Conservation (phyloP, 805 yeast genomes). For the Candida sonorensis region DNA sequence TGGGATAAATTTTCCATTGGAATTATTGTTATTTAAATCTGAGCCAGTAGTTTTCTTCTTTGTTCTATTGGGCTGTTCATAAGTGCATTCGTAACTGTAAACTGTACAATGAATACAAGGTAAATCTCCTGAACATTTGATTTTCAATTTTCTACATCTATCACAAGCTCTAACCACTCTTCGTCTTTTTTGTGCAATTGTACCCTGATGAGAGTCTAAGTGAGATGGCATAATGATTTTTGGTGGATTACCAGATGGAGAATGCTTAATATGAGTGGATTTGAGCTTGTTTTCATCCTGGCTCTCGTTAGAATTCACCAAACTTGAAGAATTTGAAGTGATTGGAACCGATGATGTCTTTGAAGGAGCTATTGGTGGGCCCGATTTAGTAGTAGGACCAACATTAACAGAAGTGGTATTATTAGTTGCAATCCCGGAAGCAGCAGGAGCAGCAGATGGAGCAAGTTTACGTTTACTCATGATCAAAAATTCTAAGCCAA, state of each 20-base stretch:
- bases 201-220: constrained; percentile 8
- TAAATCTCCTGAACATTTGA: constrained; percentile 43
- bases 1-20: background rate
- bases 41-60: constrained; percentile 31
- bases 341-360: no score
- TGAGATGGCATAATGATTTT: constrained; percentile 23
- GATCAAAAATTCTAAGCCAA: no score
- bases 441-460: no score
- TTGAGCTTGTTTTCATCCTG: no score
- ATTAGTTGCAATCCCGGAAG: no score
- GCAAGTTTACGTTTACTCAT: no score
- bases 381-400: no score
- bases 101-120: constrained; percentile 68
- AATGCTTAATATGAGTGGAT: no score
- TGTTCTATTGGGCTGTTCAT: constrained; percentile 55
- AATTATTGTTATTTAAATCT: background rate
- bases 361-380: no score
- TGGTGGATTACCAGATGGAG: constrained; percentile 13
- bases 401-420: no score
- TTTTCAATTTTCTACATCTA: constrained; percentile 42
- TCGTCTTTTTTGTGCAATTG: constrained; percentile 23
- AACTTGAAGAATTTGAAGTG: no score
- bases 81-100: constrained; percentile 77
- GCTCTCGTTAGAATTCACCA: no score
- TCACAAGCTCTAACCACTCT: constrained; percentile 47